These are phyloP conservation scores for Phytophthora pini DNA, from an alignment of 352 stramenopile genomes.

Conservation along the genomic window DNA sequence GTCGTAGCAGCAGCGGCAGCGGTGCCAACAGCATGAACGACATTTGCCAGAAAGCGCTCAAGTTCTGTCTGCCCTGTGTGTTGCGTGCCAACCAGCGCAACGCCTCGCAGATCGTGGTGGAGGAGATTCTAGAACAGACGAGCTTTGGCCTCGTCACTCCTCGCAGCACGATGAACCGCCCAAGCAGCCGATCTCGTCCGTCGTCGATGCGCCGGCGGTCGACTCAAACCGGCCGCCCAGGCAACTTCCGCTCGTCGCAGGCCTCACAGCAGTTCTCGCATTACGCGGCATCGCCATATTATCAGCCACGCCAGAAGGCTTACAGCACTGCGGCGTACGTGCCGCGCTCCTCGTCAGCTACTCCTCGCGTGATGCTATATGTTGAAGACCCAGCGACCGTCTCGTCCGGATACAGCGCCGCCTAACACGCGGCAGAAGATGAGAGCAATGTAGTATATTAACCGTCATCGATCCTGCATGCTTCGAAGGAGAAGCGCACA, in stretches of 20 bases:
- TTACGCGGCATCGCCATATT: conserved; percentile 35
- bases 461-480: conserved; percentile 2
- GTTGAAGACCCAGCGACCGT: conserved; percentile 29
- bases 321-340: conserved; percentile 31
- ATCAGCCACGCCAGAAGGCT: conserved; percentile 33
- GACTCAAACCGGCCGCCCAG: conserved; percentile 29
- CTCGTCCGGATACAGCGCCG: conserved; percentile 25
- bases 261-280: conserved; percentile 23
- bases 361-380: conserved; percentile 36
- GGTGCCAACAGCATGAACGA: conserved; percentile 32
- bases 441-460: conserved; percentile 31
- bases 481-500: conserved; percentile 24
- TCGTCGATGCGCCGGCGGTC: conserved; percentile 33
- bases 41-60: conserved; percentile 53
- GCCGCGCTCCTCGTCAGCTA: conserved; percentile 29
- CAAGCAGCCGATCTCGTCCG: conserved; percentile 22
- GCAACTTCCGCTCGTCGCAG: conserved; percentile 22
- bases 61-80: conserved; percentile 59
- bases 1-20: conserved; percentile 32
- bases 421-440: conserved; percentile 11
- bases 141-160: conserved; percentile 35
- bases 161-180: conserved; percentile 13
- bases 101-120: conserved; percentile 46
- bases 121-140: conserved; percentile 43
- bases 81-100: conserved; percentile 49